A percentile compares a stretch with the other conserved stretches of the same genome.
Evolutionary conservation across 345 rosid species (phyloP).

Genomic region (Murraya paniculata): DNA sequence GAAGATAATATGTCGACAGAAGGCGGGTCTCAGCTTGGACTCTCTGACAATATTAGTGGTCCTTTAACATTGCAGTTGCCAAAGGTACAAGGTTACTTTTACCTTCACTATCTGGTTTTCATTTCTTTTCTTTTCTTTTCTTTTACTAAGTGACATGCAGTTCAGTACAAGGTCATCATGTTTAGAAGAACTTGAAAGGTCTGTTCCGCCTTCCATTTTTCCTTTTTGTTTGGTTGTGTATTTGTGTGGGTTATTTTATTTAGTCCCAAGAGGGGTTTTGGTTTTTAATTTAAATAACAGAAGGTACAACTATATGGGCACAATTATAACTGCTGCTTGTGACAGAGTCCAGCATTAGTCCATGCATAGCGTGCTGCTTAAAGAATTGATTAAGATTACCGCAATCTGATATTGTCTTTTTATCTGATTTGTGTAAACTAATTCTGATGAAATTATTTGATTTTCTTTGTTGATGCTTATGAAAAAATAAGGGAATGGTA

Average conservation of each 20-base stretch:
- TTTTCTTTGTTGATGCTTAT: neutral
- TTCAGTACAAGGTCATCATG: conserved; percentile 4
- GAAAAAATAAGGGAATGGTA: neutral
- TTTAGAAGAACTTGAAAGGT: conserved; percentile 28
- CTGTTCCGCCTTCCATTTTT: neutral
- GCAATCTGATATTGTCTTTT: neutral
- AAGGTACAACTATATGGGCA: neutral
- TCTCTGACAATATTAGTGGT: conserved; percentile 24
- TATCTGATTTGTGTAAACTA: neutral
- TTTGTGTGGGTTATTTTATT: too few species aligned
- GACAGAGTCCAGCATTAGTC: neutral
- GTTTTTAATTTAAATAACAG: neutral
- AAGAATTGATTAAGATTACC: neutral
- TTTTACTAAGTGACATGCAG: conserved; percentile 3
- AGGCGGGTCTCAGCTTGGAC: conserved; percentile 28
- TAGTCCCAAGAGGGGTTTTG: neutral
- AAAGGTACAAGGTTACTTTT: conserved; percentile 19
- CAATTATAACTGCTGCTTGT: neutral
- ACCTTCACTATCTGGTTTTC: neutral
- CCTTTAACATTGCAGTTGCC: conserved; percentile 17
- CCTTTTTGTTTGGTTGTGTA: neutral
- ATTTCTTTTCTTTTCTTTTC: neutral
- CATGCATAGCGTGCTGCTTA: neutral
- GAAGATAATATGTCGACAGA: conserved; percentile 22
- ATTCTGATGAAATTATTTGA: neutral